Percentiles rank a stretch among this genome's conserved stretches.
phyloP scores from a whole-genome alignment of 352 stramenopile species.

The Phytophthora pluvialis region DNA sequence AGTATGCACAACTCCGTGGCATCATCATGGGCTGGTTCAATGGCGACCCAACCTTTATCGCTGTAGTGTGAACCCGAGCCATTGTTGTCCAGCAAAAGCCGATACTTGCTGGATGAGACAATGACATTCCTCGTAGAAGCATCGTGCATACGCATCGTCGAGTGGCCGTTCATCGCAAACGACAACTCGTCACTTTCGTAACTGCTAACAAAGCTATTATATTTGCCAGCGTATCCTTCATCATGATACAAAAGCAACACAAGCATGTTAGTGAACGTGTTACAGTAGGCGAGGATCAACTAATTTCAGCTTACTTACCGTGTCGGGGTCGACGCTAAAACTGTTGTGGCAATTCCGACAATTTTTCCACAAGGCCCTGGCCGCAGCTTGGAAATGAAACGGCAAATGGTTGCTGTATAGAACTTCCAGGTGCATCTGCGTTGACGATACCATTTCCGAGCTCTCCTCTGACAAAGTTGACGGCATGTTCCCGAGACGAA shows the following conservation, averaged over 20 bases:
- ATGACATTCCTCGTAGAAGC: constrained; percentile 1
- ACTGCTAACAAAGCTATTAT: not conserved
- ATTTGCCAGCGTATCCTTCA: not conserved
- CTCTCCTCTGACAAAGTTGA: constrained; percentile 3
- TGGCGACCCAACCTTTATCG: not conserved
- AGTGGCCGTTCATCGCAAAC: constrained; percentile 3
- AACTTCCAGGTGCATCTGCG: constrained; percentile 1
- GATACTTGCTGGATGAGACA: constrained; percentile 5
- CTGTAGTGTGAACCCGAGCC: not conserved
- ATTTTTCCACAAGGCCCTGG: constrained; percentile 6
- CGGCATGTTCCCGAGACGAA: not conserved
- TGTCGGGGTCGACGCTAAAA: not conserved
- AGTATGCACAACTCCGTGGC: not conserved
- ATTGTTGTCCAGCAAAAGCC: not conserved
- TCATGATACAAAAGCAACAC: no score
- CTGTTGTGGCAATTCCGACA: not conserved
- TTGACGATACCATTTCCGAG: not conserved
- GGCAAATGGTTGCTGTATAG: not conserved
- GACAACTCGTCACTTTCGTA: constrained; percentile 3
- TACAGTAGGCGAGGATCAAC: no score
- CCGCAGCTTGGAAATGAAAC: not conserved
- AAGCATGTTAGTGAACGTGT: no score
- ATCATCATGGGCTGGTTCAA: constrained; percentile 1
- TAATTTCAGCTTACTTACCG: no score
- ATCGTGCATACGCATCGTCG: not conserved